Evolutionary conservation across 106 monocot genomes (phyloP), one percentile per base, ranked within the genome.

Genomic region (Dendrobium huoshanense): DNA sequence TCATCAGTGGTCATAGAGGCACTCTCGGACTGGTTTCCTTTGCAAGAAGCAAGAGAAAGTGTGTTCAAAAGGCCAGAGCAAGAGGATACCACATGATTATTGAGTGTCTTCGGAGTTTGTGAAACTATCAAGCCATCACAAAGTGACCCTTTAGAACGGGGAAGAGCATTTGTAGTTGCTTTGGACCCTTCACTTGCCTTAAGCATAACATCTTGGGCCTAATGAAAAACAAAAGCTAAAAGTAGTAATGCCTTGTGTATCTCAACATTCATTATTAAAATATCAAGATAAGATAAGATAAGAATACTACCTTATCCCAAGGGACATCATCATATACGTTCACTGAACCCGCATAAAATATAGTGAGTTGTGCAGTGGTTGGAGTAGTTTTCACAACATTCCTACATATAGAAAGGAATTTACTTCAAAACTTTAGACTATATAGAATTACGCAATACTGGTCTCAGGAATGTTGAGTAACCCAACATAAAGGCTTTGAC

Each of bases 141-240:
- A 56, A 33, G 48, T 31, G 58, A 2, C 51, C 72, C 80, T 80
- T 82, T 80, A 17, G 42, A 20, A 77, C 74, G 72, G 31, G 22
- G 29, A 17, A 61, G 72, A 1, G 40, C 67, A 65, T 80, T 80
- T 72, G 87, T 47, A 54, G 73, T 41, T 16, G 75, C 44, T 55
- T 70, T 79, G 5, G 82, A 86, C 43, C 80, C 79, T 75, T 64
- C 86, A 25, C 84, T 88, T 40, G 95, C 95, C 80, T 92, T 31
- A 41, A 80, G 55, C 89, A 92, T 90, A 58, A 95, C 88, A 77
- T 81, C 87, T 83, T 86, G 85, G 27, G 92, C 95, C 95, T 95
- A 51, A 73, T n/a, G 49, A 33, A 78, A 5, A 49, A 20, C 29
- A 79, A 25, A 25, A 16, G 78, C 41, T 33, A 37, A 37, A 77